Conservation (phyloP, 345 rosid genomes). For the Arabidopsis arenosa region DNA sequence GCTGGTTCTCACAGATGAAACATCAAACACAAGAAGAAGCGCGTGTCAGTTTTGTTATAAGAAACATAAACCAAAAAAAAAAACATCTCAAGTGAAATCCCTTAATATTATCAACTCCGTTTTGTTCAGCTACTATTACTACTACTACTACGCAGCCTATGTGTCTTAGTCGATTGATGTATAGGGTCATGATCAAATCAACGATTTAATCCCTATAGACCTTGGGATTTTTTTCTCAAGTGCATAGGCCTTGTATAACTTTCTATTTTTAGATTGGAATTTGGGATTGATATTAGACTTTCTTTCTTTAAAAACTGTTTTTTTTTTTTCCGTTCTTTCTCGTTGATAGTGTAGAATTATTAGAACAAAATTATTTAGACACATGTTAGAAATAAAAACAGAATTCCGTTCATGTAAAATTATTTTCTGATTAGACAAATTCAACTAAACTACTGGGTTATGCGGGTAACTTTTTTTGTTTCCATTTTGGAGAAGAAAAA, state of each 20-base stretch:
- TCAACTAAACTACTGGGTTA: not conserved
- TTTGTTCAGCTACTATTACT: conserved; percentile 11
- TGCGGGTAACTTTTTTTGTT: not conserved
- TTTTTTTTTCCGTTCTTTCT: no score
- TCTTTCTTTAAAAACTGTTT: not conserved
- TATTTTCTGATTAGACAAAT: not conserved
- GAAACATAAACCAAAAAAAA: conserved; percentile 4
- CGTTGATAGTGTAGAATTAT: not conserved
- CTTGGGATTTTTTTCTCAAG: conserved; percentile 36
- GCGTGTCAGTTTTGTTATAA: conserved; percentile 40
- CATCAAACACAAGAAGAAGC: conserved; percentile 29
- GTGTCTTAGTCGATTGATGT: conserved; percentile 34
- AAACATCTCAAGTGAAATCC: conserved; percentile 12
- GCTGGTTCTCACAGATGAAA: conserved; percentile 19
- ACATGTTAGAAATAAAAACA: not conserved
- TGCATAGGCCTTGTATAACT: conserved; percentile 40
- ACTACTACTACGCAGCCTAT: conserved; percentile 8
- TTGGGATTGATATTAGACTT: conserved; percentile 22
- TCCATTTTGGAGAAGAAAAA: not conserved
- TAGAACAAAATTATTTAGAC: not conserved
- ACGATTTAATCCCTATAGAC: conserved; percentile 38
- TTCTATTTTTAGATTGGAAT: conserved; percentile 29
- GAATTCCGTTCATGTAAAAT: not conserved
- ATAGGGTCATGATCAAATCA: conserved; percentile 40
- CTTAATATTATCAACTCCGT: conserved; percentile 29